Evolutionary conservation across 495 filamentous ascomycete species (phyloP), one percentile per base, ranked within the genome.

Genomic region (Daldinia decipiens): DNA sequence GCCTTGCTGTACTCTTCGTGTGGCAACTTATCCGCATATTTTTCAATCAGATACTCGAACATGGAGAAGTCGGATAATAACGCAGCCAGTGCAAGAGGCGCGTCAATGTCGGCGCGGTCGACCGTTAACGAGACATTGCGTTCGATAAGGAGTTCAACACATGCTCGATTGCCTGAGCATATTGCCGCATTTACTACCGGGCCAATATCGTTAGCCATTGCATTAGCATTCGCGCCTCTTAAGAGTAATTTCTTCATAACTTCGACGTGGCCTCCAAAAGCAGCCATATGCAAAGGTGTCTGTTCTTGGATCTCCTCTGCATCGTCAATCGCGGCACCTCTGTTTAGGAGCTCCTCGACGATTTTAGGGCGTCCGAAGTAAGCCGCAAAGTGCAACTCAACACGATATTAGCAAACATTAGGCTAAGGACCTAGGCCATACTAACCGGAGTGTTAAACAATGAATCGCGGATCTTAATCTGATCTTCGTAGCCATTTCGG

Each of bases 251-350:
- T 77, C 40, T 74, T 72, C 76, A 80, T 79, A 5, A 79, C 78
- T 53, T 74, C 68, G 11, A 74, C 59, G n/a, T 75, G 73, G 19
- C 79, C 79, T 1, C 66, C 70, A 8, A 59, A 67, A n/a, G 79
- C 74, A 51, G 79, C 79, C 77, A 81, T 79, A 32, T 76, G 73
- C 34, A 81, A 58, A 11, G 79, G 74, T 17, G 79, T 81, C 36
- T 71, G 62, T 12, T 75, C 68, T 7, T 60, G 50, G 40, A 63
- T 65, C 9, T 79, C 74, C 3, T 65, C 50, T 26, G 45, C 78
- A n/a, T 78, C 74, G 29, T 81, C 74, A 17, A 81, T 78, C 4
- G 47, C 63, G 1, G 79, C 78, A 17, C 73, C 76, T 40, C 57
- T 68, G 15, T 76, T 62, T 9, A 81, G 74, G 11, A 81, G 60